Conservation (phyloP, 176 grass and related monocot genomes). For the Luzula sylvatica region DNA sequence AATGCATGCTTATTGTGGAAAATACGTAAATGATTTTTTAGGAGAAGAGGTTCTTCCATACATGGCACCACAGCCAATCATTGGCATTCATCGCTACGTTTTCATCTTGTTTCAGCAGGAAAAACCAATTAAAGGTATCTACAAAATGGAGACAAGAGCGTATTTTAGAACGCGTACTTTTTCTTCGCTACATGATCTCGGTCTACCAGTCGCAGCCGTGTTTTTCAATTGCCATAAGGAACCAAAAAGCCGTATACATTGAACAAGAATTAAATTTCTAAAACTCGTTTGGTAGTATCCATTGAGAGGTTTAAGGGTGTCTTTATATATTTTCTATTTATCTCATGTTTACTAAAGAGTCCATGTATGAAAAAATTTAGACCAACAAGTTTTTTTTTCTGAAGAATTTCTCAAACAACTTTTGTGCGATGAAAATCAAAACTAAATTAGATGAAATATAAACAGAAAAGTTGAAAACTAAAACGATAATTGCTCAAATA, state of each 20-base stretch:
- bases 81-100: conserved; percentile 86
- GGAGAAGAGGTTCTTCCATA: conserved; percentile 60
- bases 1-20: not conserved
- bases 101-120: conserved; percentile 62
- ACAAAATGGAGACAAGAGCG: conserved; percentile 3
- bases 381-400: no score
- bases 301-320: no score
- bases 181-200: conserved; percentile 24
- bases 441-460: no score
- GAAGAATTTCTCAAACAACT: no score
- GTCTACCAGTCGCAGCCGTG: conserved; percentile 27
- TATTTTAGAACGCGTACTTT: conserved; percentile 28
- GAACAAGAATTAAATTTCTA: no score
- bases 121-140: not conserved
- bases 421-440: no score
- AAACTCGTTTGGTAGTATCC: no score
- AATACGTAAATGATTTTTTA: conserved; percentile 11
- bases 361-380: no score
- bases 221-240: conserved; percentile 34
- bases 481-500: no score
- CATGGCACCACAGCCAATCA: conserved; percentile 35
- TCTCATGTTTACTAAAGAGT: no score
- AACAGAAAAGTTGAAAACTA: no score
- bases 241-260: not conserved
- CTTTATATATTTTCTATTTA: no score